Percentiles rank a stretch among this genome's conserved stretches.
Evolutionary conservation across 257 asterid species (phyloP).

Genomic region (Haberlea rhodopensis): DNA sequence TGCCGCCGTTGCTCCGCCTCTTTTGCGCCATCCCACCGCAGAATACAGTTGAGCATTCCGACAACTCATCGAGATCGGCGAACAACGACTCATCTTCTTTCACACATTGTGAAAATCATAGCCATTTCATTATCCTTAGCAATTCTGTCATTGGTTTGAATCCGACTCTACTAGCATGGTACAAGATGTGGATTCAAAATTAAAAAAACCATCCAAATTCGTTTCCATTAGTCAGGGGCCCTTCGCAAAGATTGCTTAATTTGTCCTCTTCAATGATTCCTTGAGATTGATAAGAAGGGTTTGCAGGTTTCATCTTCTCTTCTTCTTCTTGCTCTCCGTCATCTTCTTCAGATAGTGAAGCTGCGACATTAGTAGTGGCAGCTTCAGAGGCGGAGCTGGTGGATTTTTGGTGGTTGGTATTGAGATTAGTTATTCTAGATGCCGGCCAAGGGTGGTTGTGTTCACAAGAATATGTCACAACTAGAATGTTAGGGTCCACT

Average conservation of each 20-base stretch:
- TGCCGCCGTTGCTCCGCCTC: conserved; percentile 48
- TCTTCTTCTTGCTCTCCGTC: conserved; percentile 22
- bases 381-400: conserved; percentile 15
- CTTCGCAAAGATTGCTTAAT: conserved; percentile 33
- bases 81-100: conserved; percentile 78
- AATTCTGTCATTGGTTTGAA: conserved; percentile 40
- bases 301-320: conserved; percentile 26
- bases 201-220: conserved; percentile 72
- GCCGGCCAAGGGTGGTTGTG: conserved; percentile 87
- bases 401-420: conserved; percentile 25
- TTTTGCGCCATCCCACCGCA: conserved; percentile 50
- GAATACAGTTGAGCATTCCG: conserved; percentile 86
- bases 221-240: conserved; percentile 17
- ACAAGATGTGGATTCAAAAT: conserved; percentile 51
- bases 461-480: conserved; percentile 80
- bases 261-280: conserved; percentile 34
- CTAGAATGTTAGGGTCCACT: conserved; percentile 60
- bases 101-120: conserved; percentile 64
- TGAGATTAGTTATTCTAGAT: conserved; percentile 35
- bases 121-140: conserved; percentile 48
- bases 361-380: conserved; percentile 5
- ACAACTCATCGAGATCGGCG: conserved; percentile 87
- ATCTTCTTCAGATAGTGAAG: conserved; percentile 34
- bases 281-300: conserved; percentile 17
- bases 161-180: conserved; percentile 58